Conservation (phyloP, 257 asterid species). For the Plectranthus barbatus region DNA sequence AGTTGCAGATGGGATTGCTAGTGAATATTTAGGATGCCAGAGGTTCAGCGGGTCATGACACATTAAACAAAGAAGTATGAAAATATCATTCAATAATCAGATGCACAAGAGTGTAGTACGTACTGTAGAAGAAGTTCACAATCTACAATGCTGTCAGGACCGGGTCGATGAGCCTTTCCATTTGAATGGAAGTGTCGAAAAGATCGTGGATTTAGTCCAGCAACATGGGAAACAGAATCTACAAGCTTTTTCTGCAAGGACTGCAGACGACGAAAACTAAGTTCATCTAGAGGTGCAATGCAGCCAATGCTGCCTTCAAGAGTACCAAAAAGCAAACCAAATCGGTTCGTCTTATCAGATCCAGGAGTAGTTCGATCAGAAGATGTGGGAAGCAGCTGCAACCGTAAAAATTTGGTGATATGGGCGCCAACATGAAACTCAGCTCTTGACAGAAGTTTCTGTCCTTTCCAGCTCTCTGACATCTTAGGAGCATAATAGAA, state of each 20-base stretch:
- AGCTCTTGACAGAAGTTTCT: slow-evolving; percentile 88
- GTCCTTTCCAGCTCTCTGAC: slow-evolving; percentile 97
- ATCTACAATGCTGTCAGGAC: slow-evolving; percentile 94
- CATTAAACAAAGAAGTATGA: background rate
- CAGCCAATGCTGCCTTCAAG: slow-evolving; percentile 95
- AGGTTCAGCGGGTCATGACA: background rate
- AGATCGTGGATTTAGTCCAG: slow-evolving; percentile 88
- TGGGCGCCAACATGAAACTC: slow-evolving; percentile 95
- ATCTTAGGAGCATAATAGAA: slow-evolving; percentile 91
- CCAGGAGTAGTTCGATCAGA: slow-evolving; percentile 56
- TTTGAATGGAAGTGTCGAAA: slow-evolving; percentile 74
- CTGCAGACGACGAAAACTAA: slow-evolving; percentile 90
- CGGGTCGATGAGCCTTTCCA: slow-evolving; percentile 98
- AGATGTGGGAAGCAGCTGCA: slow-evolving; percentile 78
- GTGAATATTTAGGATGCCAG: background rate
- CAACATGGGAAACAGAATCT: slow-evolving; percentile 77
- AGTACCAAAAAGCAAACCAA: slow-evolving; percentile 82
- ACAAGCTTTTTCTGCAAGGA: slow-evolving; percentile 92
- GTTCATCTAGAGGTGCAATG: slow-evolving; percentile 93
- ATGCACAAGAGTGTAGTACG: slow-evolving; percentile 18
- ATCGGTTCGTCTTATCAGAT: slow-evolving; percentile 91
- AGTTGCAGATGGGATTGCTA: background rate
- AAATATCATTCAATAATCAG: background rate
- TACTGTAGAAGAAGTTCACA: slow-evolving; percentile 88
- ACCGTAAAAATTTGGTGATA: slow-evolving; percentile 78